Evolutionary conservation across 83 land plant genomes (phyloP).

Genomic region (Larix sibirica): DNA sequence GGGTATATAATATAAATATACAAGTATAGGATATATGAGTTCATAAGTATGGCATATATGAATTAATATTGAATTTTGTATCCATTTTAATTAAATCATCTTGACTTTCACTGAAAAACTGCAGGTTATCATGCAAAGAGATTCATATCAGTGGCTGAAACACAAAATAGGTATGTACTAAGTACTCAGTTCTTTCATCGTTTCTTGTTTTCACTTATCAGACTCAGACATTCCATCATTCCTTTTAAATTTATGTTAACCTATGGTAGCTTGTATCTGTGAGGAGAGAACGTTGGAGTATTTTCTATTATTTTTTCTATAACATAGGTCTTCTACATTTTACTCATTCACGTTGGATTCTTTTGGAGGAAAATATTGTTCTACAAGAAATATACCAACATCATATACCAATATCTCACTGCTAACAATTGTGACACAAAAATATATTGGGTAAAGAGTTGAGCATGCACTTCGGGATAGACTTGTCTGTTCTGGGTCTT

Average conservation of each 20-base stretch:
- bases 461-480: too few relatives aligned
- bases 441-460: too few relatives aligned
- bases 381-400: too few relatives aligned
- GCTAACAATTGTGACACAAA: too few relatives aligned
- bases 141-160: constrained; percentile 39
- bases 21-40: too few relatives aligned
- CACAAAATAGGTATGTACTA: constrained; percentile 33
- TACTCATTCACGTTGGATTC: constrained; percentile 26
- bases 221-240: not conserved
- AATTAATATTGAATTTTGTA: too few relatives aligned
- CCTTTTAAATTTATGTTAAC: not conserved
- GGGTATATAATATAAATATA: constrained; percentile 27
- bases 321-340: constrained; percentile 34
- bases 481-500: too few relatives aligned
- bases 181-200: not conserved
- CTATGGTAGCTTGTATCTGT: not conserved
- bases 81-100: too few relatives aligned
- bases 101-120: not conserved
- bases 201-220: not conserved
- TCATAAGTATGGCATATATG: too few relatives aligned
- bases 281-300: constrained; percentile 41
- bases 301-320: constrained; percentile 34
- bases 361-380: too few relatives aligned
- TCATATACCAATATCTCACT: too few relatives aligned
- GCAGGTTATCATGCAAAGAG: constrained; percentile 56